Evolutionary conservation across 495 filamentous ascomycete genomes (phyloP).

Genomic region (Aspergillus asperescens): DNA sequence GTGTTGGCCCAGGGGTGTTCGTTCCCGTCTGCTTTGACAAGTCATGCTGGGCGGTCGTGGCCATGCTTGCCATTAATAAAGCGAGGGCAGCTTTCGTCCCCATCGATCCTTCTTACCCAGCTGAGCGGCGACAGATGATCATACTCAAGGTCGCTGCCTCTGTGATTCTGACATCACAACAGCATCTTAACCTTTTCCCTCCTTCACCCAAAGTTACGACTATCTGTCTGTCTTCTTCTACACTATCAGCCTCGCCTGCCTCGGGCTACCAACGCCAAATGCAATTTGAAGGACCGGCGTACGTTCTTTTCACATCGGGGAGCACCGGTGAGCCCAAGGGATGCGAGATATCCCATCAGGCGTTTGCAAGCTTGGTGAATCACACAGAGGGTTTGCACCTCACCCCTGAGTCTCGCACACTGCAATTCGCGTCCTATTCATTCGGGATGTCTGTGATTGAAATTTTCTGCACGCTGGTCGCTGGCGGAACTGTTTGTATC

Average conservation of each 20-base stretch:
- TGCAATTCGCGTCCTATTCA: slow-evolving; percentile 48
- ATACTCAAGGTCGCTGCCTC: slow-evolving; percentile 42
- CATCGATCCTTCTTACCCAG: slow-evolving; percentile 32
- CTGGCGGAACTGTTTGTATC: slow-evolving; percentile 49
- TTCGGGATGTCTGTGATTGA: slow-evolving; percentile 50
- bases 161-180: slow-evolving; percentile 33
- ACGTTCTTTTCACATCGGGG: slow-evolving; percentile 35
- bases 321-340: slow-evolving; percentile 39
- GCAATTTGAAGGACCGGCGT: slow-evolving; percentile 8
- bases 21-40: not conserved
- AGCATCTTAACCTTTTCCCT: not conserved
- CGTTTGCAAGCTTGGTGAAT: slow-evolving; percentile 3
- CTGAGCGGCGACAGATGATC: not conserved
- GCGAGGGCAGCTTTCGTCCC: not conserved
- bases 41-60: not conserved
- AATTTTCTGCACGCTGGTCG: slow-evolving; percentile 43
- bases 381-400: slow-evolving; percentile 1
- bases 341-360: slow-evolving; percentile 32
- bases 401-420: slow-evolving; percentile 20
- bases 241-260: not conserved
- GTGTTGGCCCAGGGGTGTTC: not conserved
- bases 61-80: slow-evolving; percentile 1
- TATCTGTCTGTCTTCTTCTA: too few relatives aligned
- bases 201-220: not conserved
- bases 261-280: too few relatives aligned